Evolutionary conservation across 2,329 filamentous ascomycete species (phyloP).

Genomic region (Orbilia quercus): DNA sequence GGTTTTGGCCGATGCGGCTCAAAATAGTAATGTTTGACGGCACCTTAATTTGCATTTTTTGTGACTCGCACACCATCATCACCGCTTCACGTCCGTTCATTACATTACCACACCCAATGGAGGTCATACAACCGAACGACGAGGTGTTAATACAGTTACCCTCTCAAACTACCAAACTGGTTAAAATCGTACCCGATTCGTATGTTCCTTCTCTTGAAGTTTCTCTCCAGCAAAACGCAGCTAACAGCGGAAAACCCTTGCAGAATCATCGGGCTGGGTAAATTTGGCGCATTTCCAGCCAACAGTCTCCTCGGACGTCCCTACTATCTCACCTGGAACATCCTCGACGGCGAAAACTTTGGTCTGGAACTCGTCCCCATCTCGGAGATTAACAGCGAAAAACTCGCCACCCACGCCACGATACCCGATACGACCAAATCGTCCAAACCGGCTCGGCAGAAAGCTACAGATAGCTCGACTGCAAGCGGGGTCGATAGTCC

Average conservation of each 20-base stretch:
- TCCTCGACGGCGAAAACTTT: slow-evolving; percentile 67
- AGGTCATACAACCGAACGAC: slow-evolving; percentile 67
- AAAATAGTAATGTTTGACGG: slow-evolving; percentile 1
- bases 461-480: slow-evolving; percentile 35
- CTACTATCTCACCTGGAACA: slow-evolving; percentile 84
- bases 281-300: slow-evolving; percentile 89
- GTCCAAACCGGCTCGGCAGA: slow-evolving; percentile 31
- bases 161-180: slow-evolving; percentile 70
- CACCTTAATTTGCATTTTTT: slow-evolving; percentile 15
- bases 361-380: slow-evolving; percentile 59
- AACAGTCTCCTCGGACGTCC: slow-evolving; percentile 92
- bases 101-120: slow-evolving; percentile 61
- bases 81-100: neutral
- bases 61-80: slow-evolving; percentile 13
- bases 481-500: slow-evolving; percentile 47
- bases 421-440: slow-evolving; percentile 15
- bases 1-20: slow-evolving; percentile 27
- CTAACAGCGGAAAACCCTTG: slow-evolving; percentile 60
- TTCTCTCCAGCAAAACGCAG: slow-evolving; percentile 57
- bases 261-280: slow-evolving; percentile 87
- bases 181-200: slow-evolving; percentile 73
- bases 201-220: slow-evolving; percentile 65
- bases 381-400: slow-evolving; percentile 58
- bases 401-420: slow-evolving; percentile 52
- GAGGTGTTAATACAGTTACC: slow-evolving; percentile 70